A percentile compares a stretch with the other conserved stretches of the same genome.
Conservation (phyloP, 805 yeast species). For the Ogataea glucozyma region DNA sequence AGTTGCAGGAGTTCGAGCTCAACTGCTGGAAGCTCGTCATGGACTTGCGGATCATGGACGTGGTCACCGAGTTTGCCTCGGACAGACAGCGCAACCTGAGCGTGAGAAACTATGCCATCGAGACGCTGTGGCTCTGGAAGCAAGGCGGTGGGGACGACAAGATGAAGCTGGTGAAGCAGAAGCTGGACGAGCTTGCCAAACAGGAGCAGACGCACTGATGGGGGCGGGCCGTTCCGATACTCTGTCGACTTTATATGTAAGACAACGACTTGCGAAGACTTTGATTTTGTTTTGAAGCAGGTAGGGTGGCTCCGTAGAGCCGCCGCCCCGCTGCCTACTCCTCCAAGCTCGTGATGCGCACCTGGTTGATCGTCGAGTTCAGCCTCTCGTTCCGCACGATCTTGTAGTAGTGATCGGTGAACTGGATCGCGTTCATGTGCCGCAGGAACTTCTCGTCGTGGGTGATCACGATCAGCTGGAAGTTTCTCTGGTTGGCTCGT, state of each 20-base stretch:
- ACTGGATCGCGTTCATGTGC: conserved; percentile 80
- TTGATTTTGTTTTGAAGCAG: too few species aligned
- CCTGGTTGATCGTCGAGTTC: conserved; percentile 63
- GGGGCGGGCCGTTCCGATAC: too few species aligned
- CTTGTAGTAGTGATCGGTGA: conserved; percentile 84
- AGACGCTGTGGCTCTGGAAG: conserved; percentile 89
- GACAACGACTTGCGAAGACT: too few species aligned
- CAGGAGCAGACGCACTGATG: conserved; percentile 6
- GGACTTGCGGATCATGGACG: conserved; percentile 60
- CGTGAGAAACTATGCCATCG: conserved; percentile 80
- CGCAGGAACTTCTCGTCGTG: conserved; percentile 91
- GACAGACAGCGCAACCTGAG: conserved; percentile 63
- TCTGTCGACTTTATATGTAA: too few species aligned
- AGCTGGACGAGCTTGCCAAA: not conserved
- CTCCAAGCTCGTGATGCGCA: conserved; percentile 29
- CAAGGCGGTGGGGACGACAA: conserved; percentile 47
- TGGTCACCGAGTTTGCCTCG: conserved; percentile 67
- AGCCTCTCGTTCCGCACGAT: conserved; percentile 80
- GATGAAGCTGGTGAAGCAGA: conserved; percentile 18
- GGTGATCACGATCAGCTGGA: conserved; percentile 92
- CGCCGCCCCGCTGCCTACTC: too few species aligned
- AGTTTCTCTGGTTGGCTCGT: conserved; percentile 78
- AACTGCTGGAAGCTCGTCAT: conserved; percentile 73
- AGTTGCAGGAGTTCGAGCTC: conserved; percentile 46
- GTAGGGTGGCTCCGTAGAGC: too few species aligned